Percentiles rank a stretch among this genome's conserved stretches.
Conservation (phyloP, 345 rosid genomes). For the Theobroma cacao region DNA sequence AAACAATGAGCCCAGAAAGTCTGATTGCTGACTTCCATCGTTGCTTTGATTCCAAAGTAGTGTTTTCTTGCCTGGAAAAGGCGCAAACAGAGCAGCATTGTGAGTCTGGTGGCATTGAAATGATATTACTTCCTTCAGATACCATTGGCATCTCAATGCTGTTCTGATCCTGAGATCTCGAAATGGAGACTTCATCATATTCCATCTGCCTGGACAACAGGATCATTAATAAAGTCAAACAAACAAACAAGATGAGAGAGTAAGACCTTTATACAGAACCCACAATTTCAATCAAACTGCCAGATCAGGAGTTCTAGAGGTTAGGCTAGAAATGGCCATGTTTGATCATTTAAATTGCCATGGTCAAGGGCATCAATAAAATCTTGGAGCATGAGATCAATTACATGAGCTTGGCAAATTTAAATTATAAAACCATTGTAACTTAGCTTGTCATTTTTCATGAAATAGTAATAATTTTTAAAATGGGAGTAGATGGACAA, state of each 20-base stretch:
- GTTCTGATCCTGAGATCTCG: constrained; percentile 29
- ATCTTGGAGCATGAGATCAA: background rate
- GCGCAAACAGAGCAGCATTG: constrained; percentile 36
- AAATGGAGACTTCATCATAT: constrained; percentile 35
- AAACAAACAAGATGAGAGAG: background rate
- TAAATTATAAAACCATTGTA: background rate
- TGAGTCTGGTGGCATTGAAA: constrained; percentile 22
- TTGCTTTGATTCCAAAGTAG: constrained; percentile 38
- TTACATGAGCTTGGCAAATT: too few species aligned
- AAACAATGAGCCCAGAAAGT: constrained; percentile 47
- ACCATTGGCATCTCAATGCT: constrained; percentile 37
- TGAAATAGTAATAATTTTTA: background rate
- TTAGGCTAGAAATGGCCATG: background rate
- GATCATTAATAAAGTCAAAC: background rate
- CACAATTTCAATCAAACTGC: background rate
- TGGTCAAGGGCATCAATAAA: background rate
- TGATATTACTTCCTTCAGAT: constrained; percentile 25
- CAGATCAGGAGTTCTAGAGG: background rate
- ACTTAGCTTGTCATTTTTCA: background rate
- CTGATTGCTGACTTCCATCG: constrained; percentile 45
- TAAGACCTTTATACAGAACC: background rate
- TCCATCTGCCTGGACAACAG: constrained; percentile 46
- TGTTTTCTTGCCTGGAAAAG: constrained; percentile 45
- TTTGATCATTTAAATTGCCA: background rate
- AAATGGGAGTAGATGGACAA: background rate